phyloP scores from a whole-genome alignment of 345 rosid species.

The Limnanthes douglasii region DNA sequence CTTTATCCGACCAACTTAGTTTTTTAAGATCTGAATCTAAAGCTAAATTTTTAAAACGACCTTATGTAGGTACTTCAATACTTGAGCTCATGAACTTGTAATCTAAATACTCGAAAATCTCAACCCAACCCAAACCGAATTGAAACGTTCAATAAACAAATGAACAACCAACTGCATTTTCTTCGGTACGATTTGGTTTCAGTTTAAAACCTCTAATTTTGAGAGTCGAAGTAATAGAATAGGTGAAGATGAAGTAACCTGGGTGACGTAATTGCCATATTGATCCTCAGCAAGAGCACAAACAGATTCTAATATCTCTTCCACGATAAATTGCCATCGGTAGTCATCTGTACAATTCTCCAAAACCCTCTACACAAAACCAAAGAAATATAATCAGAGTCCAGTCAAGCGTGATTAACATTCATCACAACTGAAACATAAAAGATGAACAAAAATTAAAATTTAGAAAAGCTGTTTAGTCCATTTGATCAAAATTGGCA shows the following conservation, averaged over 20 bases:
- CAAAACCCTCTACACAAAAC: slow-evolving; percentile 36
- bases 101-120: too few species aligned
- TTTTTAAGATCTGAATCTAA: too few species aligned
- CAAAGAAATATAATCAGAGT: slow-evolving; percentile 1
- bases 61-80: too few species aligned
- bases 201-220: too few species aligned
- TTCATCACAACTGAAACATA: slow-evolving; percentile 5
- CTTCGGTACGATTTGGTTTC: background rate
- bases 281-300: slow-evolving; percentile 51
- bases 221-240: background rate
- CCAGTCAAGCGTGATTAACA: background rate
- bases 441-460: slow-evolving; percentile 1
- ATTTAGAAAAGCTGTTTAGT: too few species aligned
- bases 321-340: slow-evolving; percentile 36
- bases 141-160: too few species aligned
- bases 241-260: slow-evolving; percentile 20
- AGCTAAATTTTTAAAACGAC: too few species aligned
- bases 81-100: too few species aligned
- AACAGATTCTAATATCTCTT: slow-evolving; percentile 51
- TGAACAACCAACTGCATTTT: background rate
- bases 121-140: too few species aligned
- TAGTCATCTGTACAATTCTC: slow-evolving; percentile 45
- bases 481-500: too few species aligned
- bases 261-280: slow-evolving; percentile 66
- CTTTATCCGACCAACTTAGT: too few species aligned